A percentile compares a stretch with the other conserved stretches of the same genome.
Evolutionary conservation across 2,329 filamentous ascomycete species (phyloP).

Genomic region (Penicillium sp.): DNA sequence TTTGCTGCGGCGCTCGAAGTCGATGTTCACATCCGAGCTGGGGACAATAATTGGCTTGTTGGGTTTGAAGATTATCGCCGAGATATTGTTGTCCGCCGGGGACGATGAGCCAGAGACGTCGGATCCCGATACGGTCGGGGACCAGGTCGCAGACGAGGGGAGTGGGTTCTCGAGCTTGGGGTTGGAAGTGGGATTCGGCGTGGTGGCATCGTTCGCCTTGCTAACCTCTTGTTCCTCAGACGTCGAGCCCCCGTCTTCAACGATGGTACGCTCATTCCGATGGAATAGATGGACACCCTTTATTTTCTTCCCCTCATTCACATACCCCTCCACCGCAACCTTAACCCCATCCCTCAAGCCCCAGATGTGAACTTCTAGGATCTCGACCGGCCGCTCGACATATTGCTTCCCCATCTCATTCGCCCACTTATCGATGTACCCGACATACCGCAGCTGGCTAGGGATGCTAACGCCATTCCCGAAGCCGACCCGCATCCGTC

Average conservation of each 20-base stretch:
- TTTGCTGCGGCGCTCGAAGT: slow-evolving; percentile 81
- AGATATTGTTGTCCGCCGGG: slow-evolving; percentile 51
- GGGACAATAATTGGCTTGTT: slow-evolving; percentile 65
- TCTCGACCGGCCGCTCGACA: slow-evolving; percentile 75
- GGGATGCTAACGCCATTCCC: slow-evolving; percentile 89
- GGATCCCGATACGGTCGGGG: slow-evolving; percentile 11
- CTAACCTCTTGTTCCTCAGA: slow-evolving; percentile 48
- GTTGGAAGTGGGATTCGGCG: neutral
- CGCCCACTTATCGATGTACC: slow-evolving; percentile 86
- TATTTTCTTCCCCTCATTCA: slow-evolving; percentile 85
- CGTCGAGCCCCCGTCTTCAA: slow-evolving; percentile 48
- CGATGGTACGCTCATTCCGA: slow-evolving; percentile 62
- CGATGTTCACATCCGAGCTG: slow-evolving; percentile 84
- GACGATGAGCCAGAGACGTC: slow-evolving; percentile 10
- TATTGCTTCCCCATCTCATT: slow-evolving; percentile 70
- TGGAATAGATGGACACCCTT: slow-evolving; percentile 78
- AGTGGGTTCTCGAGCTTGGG: neutral
- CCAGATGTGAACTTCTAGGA: slow-evolving; percentile 87
- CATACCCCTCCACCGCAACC: slow-evolving; percentile 77
- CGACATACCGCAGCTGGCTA: slow-evolving; percentile 82
- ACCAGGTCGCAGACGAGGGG: slow-evolving; percentile 11
- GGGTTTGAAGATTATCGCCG: slow-evolving; percentile 76
- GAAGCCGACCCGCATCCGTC: slow-evolving; percentile 85
- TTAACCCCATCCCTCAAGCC: slow-evolving; percentile 85
- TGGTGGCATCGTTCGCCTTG: neutral